Evolutionary conservation across 805 yeast species (phyloP).

Genomic region (Spathaspora girioi): DNA sequence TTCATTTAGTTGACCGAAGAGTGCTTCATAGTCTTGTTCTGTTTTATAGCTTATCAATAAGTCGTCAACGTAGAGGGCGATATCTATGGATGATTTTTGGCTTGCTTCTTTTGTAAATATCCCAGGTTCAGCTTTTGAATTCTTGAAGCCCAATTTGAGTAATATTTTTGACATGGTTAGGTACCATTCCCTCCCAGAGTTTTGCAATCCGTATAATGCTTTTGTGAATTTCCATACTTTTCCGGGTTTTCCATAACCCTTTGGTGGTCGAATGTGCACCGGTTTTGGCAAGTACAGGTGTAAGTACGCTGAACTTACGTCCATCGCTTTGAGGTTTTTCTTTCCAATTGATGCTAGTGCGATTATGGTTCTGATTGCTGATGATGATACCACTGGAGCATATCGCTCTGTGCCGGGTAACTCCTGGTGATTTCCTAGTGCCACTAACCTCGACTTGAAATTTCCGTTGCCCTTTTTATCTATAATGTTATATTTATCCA

Average conservation of each 20-base stretch:
- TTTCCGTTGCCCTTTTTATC: too few relatives aligned
- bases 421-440: neutral
- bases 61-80: too few relatives aligned
- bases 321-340: neutral
- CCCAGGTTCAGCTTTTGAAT: neutral
- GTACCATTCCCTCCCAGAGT: neutral
- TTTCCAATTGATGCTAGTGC: neutral
- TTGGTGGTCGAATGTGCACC: neutral
- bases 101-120: too few relatives aligned
- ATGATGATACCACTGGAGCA: neutral
- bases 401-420: neutral
- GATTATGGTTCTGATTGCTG: neutral
- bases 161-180: neutral
- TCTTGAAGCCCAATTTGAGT: neutral
- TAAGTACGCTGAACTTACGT: neutral
- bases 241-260: neutral
- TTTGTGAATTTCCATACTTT: conserved; percentile 1
- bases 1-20: too few relatives aligned
- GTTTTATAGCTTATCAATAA: too few relatives aligned
- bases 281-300: neutral
- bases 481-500: too few relatives aligned
- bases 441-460: neutral
- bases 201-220: neutral
- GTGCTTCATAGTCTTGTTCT: too few relatives aligned
- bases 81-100: too few relatives aligned